A percentile compares a stretch with the other conserved stretches of the same genome.
Conservation (phyloP, 441 rosid genomes). For the Omphalea diandra region DNA sequence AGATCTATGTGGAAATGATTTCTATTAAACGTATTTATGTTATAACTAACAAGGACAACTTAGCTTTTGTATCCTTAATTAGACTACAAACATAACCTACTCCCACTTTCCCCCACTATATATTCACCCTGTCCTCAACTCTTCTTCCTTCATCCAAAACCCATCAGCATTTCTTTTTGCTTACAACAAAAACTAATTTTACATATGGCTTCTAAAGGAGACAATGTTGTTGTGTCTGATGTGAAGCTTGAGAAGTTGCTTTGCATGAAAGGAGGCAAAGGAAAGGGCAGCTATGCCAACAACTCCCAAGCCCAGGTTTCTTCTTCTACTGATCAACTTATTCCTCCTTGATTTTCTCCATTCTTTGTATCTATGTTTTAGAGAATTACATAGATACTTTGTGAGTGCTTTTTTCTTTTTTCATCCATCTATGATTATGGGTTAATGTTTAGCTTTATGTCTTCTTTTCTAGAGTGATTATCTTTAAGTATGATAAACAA, state of each 20-base stretch:
- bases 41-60: background rate
- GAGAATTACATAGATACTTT: too few relatives aligned
- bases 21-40: conserved; percentile 1
- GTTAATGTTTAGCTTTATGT: too few relatives aligned
- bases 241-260: conserved; percentile 80
- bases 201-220: conserved; percentile 57
- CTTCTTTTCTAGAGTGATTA: too few relatives aligned
- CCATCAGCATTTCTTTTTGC: background rate
- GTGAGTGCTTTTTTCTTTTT: background rate
- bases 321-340: background rate
- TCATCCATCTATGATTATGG: background rate
- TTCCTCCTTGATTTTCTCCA: too few relatives aligned
- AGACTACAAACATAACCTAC: conserved; percentile 12
- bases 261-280: conserved; percentile 95
- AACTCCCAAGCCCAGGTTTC: conserved; percentile 96
- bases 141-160: background rate
- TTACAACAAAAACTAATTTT: background rate
- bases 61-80: conserved; percentile 5
- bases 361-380: background rate
- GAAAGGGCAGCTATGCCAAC: conserved; percentile 86
- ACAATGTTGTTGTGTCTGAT: conserved; percentile 60
- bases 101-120: conserved; percentile 14
- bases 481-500: too few relatives aligned
- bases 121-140: background rate
- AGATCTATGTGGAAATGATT: conserved; percentile 15